Evolutionary conservation across 192 early-diverging fungal genomes (phyloP), one percentile per base, ranked within the genome.

Genomic region (Rhizoclosmatium sp.): DNA sequence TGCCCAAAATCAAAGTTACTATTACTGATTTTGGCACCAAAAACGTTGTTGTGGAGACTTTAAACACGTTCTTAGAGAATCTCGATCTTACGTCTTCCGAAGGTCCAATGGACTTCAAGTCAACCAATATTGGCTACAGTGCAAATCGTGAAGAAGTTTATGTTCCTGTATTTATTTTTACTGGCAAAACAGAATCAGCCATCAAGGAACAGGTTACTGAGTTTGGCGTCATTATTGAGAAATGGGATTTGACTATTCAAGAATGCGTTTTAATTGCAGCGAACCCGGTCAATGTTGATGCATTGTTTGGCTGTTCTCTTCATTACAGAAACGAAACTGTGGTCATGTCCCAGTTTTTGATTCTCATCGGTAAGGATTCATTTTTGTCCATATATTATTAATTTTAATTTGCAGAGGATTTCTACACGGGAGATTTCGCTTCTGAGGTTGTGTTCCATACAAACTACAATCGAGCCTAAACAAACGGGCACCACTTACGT

Each of bases 131-230:
- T n/a, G 60, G 58, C 4, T 21, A 58, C 7, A 14, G 67, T 47
- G 4, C 4, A 3, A 10, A 12, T 23, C 41, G 67, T 9, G 40
- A 1, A 40, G 60, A 49, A 46, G 47, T 75, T n/a, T 75, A 2
- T 64, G 60, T 75, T 41, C 73, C 73, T 46, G 60, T 75, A 46
- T 75, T 75, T 64, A 46, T 75, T 10, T 75, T 75, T 75, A 60
- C 59, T 9, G 73, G 31, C 1, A 31, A 23, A 16, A 56, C 47
- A 41, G 48, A 45, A 1, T n/a, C n/a, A n/a, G 46, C 2, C 44
- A 40, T 49, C n/a, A 9, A 5, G 21, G 14, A 41, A 3, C 70
- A 71, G 40, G 70, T 71, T 47, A 48, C 10, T 7, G 14, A 56
- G 70, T 71, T 56, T 71, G 70, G 70, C 7, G 9, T 23, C 4